phyloP scores from a whole-genome alignment of 148 eudicot species.

The Persicaria maculosa region DNA sequence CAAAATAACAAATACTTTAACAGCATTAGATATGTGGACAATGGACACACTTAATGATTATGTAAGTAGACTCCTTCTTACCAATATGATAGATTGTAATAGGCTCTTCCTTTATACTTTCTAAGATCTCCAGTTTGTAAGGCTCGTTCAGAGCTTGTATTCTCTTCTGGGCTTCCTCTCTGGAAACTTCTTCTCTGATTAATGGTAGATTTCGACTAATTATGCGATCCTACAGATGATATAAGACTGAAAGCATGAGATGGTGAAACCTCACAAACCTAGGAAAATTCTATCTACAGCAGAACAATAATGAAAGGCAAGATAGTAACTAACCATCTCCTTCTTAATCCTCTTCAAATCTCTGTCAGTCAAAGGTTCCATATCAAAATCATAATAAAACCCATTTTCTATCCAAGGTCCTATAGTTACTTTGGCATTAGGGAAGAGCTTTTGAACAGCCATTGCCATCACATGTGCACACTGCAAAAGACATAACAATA shows the following conservation, averaged over 20 bases:
- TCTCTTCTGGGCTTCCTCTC: conserved; percentile 88
- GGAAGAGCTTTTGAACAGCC: conserved; percentile 98
- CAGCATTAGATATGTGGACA: background rate
- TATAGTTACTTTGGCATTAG: conserved; percentile 93
- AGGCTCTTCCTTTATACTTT: conserved; percentile 84
- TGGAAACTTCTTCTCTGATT: conserved; percentile 86
- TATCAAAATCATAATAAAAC: conserved; percentile 93
- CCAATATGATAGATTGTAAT: conserved; percentile 97
- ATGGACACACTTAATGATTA: background rate
- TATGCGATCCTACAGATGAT: conserved; percentile 96
- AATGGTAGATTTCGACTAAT: conserved; percentile 84
- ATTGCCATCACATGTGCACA: conserved; percentile 99
- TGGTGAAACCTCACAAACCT: conserved; percentile 37
- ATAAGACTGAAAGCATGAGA: conserved; percentile 54
- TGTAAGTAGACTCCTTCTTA: conserved; percentile 17
- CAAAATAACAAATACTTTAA: background rate
- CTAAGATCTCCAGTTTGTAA: conserved; percentile 83
- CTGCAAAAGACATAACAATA: conserved; percentile 36
- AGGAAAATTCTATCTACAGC: conserved; percentile 13
- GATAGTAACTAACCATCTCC: conserved; percentile 80
- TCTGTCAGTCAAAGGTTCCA: conserved; percentile 91
- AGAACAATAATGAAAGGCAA: conserved; percentile 10
- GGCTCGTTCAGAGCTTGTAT: conserved; percentile 80
- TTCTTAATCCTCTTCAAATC: conserved; percentile 92
- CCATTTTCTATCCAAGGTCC: conserved; percentile 99